phyloP scores from a whole-genome alignment of 495 filamentous ascomycete species.

The Hypoxylon crocopeplum region DNA sequence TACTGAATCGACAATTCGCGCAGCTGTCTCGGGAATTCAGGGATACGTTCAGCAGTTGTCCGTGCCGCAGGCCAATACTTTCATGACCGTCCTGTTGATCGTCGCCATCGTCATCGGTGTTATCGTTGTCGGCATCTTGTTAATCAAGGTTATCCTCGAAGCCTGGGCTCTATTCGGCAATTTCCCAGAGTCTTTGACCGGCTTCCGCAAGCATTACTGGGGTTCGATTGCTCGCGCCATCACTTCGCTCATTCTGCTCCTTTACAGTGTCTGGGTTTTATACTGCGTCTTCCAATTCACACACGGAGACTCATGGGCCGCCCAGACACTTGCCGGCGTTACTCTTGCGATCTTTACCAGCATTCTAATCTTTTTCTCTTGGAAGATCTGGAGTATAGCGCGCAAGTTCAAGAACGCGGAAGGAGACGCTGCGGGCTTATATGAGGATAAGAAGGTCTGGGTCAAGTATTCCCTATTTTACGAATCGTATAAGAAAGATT shows the following conservation, averaged over 20 bases:
- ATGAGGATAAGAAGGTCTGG: slow-evolving; percentile 90
- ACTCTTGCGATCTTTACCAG: slow-evolving; percentile 82
- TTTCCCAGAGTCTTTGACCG: slow-evolving; percentile 80
- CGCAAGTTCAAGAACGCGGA: slow-evolving; percentile 73
- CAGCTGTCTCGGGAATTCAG: slow-evolving; percentile 71
- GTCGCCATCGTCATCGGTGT: slow-evolving; percentile 86
- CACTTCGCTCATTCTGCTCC: slow-evolving; percentile 85
- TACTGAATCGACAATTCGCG: slow-evolving; percentile 41
- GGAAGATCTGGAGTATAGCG: slow-evolving; percentile 81
- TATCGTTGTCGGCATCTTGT: slow-evolving; percentile 84
- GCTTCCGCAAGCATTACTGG: slow-evolving; percentile 97
- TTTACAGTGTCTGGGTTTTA: slow-evolving; percentile 94
- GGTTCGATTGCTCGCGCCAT: slow-evolving; percentile 85
- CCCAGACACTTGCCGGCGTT: slow-evolving; percentile 81
- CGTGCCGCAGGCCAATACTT: slow-evolving; percentile 88
- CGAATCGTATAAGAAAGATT: slow-evolving; percentile 88
- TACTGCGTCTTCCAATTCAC: slow-evolving; percentile 97
- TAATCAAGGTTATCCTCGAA: slow-evolving; percentile 93
- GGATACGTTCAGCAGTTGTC: slow-evolving; percentile 77
- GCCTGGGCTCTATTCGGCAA: slow-evolving; percentile 87
- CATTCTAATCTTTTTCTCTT: slow-evolving; percentile 78
- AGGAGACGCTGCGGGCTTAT: slow-evolving; percentile 76
- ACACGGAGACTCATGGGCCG: slow-evolving; percentile 94
- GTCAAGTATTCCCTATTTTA: slow-evolving; percentile 97
- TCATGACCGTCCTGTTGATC: slow-evolving; percentile 92